Conservation (phyloP, 2,329 filamentous ascomycete species). For the Metarhizium robertsii region DNA sequence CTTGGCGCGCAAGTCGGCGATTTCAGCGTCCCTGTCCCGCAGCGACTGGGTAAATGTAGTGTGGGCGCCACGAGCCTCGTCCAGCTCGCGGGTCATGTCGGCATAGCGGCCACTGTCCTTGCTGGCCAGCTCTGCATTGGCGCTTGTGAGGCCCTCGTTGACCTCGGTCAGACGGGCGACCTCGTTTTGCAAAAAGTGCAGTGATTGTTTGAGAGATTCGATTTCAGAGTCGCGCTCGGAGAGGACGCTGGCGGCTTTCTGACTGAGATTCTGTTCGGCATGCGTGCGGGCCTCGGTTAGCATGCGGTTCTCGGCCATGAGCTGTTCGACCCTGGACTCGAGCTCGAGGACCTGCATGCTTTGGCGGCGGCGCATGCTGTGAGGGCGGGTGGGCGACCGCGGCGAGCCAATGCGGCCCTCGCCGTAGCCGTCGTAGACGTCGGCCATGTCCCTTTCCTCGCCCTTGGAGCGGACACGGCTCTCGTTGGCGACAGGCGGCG, state of each 20-base stretch:
- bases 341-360: conserved; percentile 96
- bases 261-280: conserved; percentile 56
- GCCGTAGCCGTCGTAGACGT: conserved; percentile 92
- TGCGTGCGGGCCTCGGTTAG: conserved; percentile 64
- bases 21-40: conserved; percentile 76
- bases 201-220: conserved; percentile 65
- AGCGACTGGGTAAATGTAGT: conserved; percentile 54
- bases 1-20: conserved; percentile 67
- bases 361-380: conserved; percentile 92
- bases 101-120: conserved; percentile 67
- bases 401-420: conserved; percentile 80
- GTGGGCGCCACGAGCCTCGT: conserved; percentile 56
- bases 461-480: conserved; percentile 61
- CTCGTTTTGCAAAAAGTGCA: conserved; percentile 75
- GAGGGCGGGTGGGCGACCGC: conserved; percentile 84
- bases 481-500: conserved; percentile 73
- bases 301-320: conserved; percentile 74
- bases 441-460: conserved; percentile 64
- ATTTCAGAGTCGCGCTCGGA: conserved; percentile 83
- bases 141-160: conserved; percentile 69
- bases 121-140: conserved; percentile 66
- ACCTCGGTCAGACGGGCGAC: conserved; percentile 71
- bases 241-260: conserved; percentile 60
- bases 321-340: conserved; percentile 73
- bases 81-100: conserved; percentile 58